These are phyloP conservation scores for Leishmania gerbilli DNA, from an alignment of 208 protist species.

Conservation along the genomic window DNA sequence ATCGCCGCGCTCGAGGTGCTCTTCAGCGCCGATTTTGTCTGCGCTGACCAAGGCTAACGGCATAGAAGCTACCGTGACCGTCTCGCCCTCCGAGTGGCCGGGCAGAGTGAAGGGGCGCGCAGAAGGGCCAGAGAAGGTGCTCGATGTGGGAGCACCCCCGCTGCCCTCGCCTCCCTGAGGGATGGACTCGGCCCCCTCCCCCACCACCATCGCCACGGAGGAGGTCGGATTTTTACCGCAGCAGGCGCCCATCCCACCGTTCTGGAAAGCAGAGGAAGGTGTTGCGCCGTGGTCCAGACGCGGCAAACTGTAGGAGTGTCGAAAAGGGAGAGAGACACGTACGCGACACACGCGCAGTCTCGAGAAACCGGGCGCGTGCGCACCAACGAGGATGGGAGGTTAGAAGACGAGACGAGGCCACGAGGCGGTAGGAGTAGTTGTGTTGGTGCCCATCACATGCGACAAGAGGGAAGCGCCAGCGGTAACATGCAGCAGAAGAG, in stretches of 20 bases:
- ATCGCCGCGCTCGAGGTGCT: neutral
- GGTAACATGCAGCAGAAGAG: neutral
- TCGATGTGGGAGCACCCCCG: neutral
- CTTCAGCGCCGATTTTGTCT: neutral
- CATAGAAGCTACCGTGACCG: neutral
- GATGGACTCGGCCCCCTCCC: neutral
- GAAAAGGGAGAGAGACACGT: neutral
- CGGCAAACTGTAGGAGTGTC: neutral
- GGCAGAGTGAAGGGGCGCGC: neutral
- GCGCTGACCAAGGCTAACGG: neutral
- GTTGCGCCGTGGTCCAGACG: neutral
- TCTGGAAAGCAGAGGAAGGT: neutral
- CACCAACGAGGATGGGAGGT: neutral
- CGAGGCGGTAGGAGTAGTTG: neutral
- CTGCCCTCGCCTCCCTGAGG: neutral
- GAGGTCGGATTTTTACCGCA: neutral
- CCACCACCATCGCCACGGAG: neutral
- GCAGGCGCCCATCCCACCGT: neutral
- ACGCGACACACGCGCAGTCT: neutral
- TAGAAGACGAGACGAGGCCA: neutral
- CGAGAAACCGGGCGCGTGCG: neutral
- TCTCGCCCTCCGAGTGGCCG: neutral
- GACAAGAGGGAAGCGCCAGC: neutral
- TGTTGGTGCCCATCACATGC: neutral
- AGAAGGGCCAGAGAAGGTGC: neutral